phyloP scores from a whole-genome alignment of 352 stramenopile species.

The Globisporangium solare region DNA sequence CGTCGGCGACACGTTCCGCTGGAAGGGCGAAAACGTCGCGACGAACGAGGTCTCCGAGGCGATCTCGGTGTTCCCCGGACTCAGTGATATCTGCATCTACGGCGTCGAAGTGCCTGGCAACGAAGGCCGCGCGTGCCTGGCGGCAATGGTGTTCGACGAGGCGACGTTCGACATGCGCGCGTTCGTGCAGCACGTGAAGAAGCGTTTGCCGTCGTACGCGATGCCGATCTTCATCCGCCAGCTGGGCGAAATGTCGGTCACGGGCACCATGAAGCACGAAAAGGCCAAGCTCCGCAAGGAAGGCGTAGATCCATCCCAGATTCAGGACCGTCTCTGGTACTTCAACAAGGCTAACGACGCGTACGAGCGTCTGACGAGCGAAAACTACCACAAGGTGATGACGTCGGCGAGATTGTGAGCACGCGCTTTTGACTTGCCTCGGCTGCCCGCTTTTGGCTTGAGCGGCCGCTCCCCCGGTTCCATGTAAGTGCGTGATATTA shows the following conservation, averaged over 20 bases:
- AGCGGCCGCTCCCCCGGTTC: background rate
- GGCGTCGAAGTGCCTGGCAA: slow-evolving; percentile 64
- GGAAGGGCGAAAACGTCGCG: slow-evolving; percentile 92
- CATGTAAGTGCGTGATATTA: background rate
- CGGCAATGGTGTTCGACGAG: slow-evolving; percentile 77
- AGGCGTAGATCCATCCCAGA: slow-evolving; percentile 60
- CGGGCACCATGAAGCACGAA: slow-evolving; percentile 90
- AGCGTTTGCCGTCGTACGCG: slow-evolving; percentile 58
- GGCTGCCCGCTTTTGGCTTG: background rate
- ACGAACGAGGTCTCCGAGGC: slow-evolving; percentile 87
- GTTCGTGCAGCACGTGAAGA: slow-evolving; percentile 49
- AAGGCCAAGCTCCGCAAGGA: slow-evolving; percentile 86
- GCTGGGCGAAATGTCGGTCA: slow-evolving; percentile 69
- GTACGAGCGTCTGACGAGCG: slow-evolving; percentile 52
- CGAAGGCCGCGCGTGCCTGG: slow-evolving; percentile 81
- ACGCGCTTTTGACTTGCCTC: background rate
- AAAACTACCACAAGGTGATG: slow-evolving; percentile 38
- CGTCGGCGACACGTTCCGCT: slow-evolving; percentile 91
- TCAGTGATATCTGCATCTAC: slow-evolving; percentile 80
- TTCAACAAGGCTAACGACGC: slow-evolving; percentile 40
- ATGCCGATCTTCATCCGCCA: slow-evolving; percentile 85
- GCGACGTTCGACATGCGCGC: slow-evolving; percentile 43
- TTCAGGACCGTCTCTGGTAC: slow-evolving; percentile 57
- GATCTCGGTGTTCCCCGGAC: slow-evolving; percentile 65
- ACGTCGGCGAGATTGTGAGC: background rate